These are phyloP conservation scores for Silene latifolia DNA, from an alignment of 148 eudicot genomes.

Conservation along the genomic window DNA sequence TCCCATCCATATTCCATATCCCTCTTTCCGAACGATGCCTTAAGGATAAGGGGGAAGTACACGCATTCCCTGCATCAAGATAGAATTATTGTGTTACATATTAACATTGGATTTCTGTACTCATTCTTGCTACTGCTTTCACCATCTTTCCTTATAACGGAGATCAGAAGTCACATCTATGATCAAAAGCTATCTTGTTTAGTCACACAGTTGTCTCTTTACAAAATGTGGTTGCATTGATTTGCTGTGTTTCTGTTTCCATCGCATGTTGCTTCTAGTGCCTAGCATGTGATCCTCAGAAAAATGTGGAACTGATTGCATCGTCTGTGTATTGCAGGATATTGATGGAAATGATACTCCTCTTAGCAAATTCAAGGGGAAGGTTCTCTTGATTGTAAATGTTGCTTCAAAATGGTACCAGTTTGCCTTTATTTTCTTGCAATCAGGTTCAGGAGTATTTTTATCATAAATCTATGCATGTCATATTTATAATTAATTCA, in stretches of 20 bases:
- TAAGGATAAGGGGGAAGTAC: neutral
- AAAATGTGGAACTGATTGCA: conserved; percentile 13
- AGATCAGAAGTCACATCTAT: no score
- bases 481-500: neutral
- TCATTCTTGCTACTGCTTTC: neutral
- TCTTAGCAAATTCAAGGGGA: conserved; percentile 79
- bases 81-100: neutral
- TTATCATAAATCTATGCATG: neutral
- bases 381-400: conserved; percentile 75
- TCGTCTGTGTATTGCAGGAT: conserved; percentile 50
- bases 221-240: neutral
- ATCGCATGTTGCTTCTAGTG: neutral
- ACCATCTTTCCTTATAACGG: no score
- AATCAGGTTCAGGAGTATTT: neutral
- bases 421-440: neutral
- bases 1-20: no score
- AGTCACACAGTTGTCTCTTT: neutral
- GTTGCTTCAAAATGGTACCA: conserved; percentile 89
- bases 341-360: conserved; percentile 73
- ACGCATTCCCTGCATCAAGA: neutral
- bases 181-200: neutral
- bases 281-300: neutral
- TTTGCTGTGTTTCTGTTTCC: neutral
- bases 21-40: no score
- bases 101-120: neutral